Percentiles rank a stretch among this genome's conserved stretches.
phyloP scores from a whole-genome alignment of 768 basidiomycete genomes.

The Ramaria sp. region DNA sequence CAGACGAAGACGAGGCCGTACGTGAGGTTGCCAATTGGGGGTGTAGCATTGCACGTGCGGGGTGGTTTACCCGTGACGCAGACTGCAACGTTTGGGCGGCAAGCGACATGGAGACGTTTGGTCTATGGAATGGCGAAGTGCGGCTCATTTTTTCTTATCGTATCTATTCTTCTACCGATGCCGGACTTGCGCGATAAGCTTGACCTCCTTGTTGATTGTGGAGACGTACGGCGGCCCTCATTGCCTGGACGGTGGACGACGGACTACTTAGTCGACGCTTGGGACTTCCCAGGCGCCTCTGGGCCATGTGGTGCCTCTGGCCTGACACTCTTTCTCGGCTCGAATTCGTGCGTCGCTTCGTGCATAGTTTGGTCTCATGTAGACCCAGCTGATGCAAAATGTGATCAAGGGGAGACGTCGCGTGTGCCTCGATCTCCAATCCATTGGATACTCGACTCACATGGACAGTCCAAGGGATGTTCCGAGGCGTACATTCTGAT shows the following conservation, averaged over 20 bases:
- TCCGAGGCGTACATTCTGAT: constrained; percentile 12
- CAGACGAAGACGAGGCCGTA: constrained; percentile 82
- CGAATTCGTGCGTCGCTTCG: background rate
- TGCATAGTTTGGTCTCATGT: background rate
- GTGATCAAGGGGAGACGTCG: constrained; percentile 12
- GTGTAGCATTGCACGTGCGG: constrained; percentile 67
- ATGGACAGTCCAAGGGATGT: constrained; percentile 10
- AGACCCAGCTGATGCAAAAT: background rate
- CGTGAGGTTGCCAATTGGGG: constrained; percentile 80
- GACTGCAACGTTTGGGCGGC: constrained; percentile 59
- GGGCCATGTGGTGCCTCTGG: constrained; percentile 1
- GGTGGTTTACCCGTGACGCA: constrained; percentile 39
- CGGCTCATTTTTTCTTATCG: background rate
- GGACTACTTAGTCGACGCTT: constrained; percentile 18
- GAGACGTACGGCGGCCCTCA: constrained; percentile 11
- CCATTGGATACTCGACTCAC: background rate
- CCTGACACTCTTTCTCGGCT: constrained; percentile 1
- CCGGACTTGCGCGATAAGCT: constrained; percentile 5
- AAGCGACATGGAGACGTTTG: constrained; percentile 94
- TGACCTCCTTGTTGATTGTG: constrained; percentile 13
- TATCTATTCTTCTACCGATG: background rate
- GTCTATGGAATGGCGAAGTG: constrained; percentile 71
- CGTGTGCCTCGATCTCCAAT: constrained; percentile 5
- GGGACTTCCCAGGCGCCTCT: background rate
- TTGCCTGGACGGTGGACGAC: constrained; percentile 13